phyloP scores from a whole-genome alignment of 768 basidiomycete genomes.

The Coprinopsis cinerea region DNA sequence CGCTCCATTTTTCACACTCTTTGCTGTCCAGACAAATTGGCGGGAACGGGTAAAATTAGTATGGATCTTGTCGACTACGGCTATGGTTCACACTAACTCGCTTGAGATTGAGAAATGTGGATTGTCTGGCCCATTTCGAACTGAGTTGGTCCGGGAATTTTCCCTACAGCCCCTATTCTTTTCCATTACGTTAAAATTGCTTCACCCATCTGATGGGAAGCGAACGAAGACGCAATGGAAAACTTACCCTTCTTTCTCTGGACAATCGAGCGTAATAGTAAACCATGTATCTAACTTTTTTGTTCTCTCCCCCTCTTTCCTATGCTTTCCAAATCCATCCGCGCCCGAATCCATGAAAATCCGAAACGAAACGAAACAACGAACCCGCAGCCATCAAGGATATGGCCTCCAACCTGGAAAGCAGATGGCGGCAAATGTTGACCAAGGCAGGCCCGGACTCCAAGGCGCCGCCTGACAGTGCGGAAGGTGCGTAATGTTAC shows the following conservation, averaged over 20 bases:
- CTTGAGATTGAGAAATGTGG: slow-evolving; percentile 8
- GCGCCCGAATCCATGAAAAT: not conserved
- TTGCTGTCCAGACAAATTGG: not conserved
- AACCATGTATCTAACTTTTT: slow-evolving; percentile 73
- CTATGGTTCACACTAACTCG: not conserved
- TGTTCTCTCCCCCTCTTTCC: slow-evolving; percentile 33
- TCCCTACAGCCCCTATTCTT: not conserved
- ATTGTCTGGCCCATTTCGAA: not conserved
- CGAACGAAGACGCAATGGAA: slow-evolving; percentile 2
- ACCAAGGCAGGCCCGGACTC: slow-evolving; percentile 31
- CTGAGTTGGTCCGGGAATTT: not conserved
- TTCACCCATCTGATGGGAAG: slow-evolving; percentile 1
- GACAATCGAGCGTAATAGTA: slow-evolving; percentile 35
- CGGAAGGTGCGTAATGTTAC: slow-evolving; percentile 11
- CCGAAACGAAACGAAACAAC: slow-evolving; percentile 7
- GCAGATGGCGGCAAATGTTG: slow-evolving; percentile 70
- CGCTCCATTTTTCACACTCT: slow-evolving; percentile 15
- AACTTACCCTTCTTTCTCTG: slow-evolving; percentile 14
- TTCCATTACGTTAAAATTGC: slow-evolving; percentile 9
- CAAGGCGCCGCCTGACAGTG: slow-evolving; percentile 38
- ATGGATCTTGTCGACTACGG: too few relatives aligned
- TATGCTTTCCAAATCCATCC: slow-evolving; percentile 14
- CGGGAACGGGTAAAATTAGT: not conserved
- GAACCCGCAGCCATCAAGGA: slow-evolving; percentile 78
- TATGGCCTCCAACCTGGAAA: slow-evolving; percentile 85